phyloP scores from a whole-genome alignment of 2,329 filamentous ascomycete genomes.

The Alternaria incomplexa region DNA sequence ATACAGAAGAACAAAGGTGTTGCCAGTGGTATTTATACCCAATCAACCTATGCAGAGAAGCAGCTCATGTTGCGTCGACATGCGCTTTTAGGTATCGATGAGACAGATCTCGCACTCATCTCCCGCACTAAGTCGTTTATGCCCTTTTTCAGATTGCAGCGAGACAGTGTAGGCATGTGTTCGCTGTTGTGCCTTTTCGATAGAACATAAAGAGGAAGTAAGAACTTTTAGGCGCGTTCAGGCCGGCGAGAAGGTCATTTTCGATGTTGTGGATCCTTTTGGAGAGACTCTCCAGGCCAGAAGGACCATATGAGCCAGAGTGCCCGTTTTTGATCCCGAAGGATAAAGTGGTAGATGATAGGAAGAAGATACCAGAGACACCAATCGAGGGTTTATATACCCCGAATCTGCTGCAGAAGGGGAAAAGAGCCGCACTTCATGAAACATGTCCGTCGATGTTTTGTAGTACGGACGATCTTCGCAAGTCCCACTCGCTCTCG shows the following conservation, averaged over 20 bases:
- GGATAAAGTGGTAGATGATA: too few relatives aligned
- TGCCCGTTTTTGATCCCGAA: too few relatives aligned
- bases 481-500: neutral
- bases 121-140: too few relatives aligned
- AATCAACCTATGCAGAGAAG: neutral
- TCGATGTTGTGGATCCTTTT: neutral
- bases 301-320: too few relatives aligned
- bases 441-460: neutral
- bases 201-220: rapidly evolving
- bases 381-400: neutral
- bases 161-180: neutral
- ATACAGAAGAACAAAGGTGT: neutral
- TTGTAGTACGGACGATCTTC: neutral
- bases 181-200: neutral
- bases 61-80: neutral
- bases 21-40: neutral
- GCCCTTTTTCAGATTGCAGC: neutral
- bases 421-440: neutral
- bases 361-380: neutral
- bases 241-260: neutral
- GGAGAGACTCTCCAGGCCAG: neutral
- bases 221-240: neutral
- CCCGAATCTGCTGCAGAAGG: neutral
- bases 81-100: neutral
- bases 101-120: neutral